Conservation (phyloP, 2,329 filamentous ascomycete species). For the Torrubiellomyces zombiae region DNA sequence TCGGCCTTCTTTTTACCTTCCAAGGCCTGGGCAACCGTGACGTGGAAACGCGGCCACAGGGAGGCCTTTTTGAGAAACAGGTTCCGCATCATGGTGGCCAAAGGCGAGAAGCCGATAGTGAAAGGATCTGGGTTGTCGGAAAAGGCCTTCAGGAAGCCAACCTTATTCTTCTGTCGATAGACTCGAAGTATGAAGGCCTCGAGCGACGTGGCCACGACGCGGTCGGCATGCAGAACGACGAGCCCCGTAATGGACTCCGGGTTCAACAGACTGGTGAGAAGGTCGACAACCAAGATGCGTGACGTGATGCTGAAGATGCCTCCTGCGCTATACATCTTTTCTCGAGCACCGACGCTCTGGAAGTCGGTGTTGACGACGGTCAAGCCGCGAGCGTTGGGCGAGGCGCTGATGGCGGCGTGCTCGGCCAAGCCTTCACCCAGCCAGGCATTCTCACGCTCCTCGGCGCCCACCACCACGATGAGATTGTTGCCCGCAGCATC, state of each 20-base stretch:
- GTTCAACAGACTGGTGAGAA: constrained; percentile 68
- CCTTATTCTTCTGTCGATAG: constrained; percentile 87
- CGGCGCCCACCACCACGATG: constrained; percentile 74
- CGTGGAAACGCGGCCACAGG: constrained; percentile 85
- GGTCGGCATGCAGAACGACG: constrained; percentile 76
- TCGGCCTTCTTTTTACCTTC: constrained; percentile 90
- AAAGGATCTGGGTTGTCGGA: constrained; percentile 89
- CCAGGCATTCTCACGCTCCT: constrained; percentile 90
- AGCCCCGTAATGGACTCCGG: constrained; percentile 76
- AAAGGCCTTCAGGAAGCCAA: constrained; percentile 88
- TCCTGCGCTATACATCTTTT: constrained; percentile 80
- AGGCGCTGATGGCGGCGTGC: constrained; percentile 78
- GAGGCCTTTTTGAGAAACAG: constrained; percentile 79
- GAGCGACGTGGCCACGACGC: constrained; percentile 66
- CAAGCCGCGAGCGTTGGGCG: constrained; percentile 67
- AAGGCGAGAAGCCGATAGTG: constrained; percentile 69
- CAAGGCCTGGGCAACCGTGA: constrained; percentile 73
- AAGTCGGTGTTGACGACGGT: constrained; percentile 89
- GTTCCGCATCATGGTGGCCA: constrained; percentile 78
- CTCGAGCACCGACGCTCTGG: constrained; percentile 69
- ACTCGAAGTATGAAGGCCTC: constrained; percentile 93
- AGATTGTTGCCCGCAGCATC: constrained; percentile 92
- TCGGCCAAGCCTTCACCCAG: constrained; percentile 92
- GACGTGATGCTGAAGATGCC: constrained; percentile 95
- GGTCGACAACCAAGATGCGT: constrained; percentile 83